Evolutionary conservation across 805 yeast genomes (phyloP).

Genomic region (Komagataella pastoris): DNA sequence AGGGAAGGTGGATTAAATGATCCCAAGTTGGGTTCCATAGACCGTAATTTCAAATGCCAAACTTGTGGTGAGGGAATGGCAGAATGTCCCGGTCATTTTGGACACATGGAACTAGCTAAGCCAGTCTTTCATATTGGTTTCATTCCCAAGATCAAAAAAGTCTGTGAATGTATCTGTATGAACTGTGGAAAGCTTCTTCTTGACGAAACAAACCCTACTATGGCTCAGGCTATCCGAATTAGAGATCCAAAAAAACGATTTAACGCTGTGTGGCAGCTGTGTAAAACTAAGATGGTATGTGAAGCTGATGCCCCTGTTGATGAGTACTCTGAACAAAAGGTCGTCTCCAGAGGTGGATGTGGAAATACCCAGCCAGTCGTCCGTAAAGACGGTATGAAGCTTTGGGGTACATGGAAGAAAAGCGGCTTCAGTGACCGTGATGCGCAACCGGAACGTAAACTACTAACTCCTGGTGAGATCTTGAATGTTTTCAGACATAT

Average conservation of each 20-base stretch:
- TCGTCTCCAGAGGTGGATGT: constrained; percentile 77
- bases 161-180: constrained; percentile 95
- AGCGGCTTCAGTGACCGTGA: constrained; percentile 65
- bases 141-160: constrained; percentile 85
- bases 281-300: constrained; percentile 89
- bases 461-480: constrained; percentile 80
- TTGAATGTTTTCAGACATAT: constrained; percentile 87
- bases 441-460: constrained; percentile 85
- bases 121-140: constrained; percentile 98
- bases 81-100: constrained; percentile 99
- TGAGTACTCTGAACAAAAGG: constrained; percentile 21
- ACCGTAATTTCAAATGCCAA: constrained; percentile 94
- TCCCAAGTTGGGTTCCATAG: constrained; percentile 94
- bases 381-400: constrained; percentile 89
- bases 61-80: constrained; percentile 99
- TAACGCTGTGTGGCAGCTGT: constrained; percentile 90
- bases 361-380: constrained; percentile 94
- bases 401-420: constrained; percentile 98
- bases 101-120: constrained; percentile 95
- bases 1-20: constrained; percentile 96
- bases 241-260: constrained; percentile 93
- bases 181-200: constrained; percentile 92
- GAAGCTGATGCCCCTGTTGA: constrained; percentile 80
- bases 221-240: constrained; percentile 80
- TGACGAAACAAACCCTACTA: constrained; percentile 57